A percentile compares a stretch with the other conserved stretches of the same genome.
Conservation (phyloP, 2,329 filamentous ascomycete species). For the Penicillium sp. region DNA sequence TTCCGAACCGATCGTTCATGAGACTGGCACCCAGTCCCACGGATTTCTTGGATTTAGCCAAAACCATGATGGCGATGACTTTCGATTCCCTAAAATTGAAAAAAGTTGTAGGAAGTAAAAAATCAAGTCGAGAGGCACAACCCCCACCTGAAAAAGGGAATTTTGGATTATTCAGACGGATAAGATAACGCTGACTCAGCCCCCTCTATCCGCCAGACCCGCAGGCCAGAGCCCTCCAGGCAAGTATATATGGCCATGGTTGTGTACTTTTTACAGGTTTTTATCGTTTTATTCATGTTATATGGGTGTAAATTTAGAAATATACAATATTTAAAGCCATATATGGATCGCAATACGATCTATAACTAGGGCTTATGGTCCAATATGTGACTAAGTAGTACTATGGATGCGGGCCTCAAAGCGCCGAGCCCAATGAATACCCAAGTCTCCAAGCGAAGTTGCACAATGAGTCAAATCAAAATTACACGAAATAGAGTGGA, state of each 20-base stretch:
- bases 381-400: not conserved
- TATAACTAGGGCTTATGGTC: not conserved
- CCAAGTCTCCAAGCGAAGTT: slow-evolving; percentile 12
- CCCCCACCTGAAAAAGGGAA: slow-evolving; percentile 30
- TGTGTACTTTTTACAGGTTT: not conserved
- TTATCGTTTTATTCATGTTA: not conserved
- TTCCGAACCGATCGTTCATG: slow-evolving; percentile 98
- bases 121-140: slow-evolving; percentile 16
- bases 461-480: slow-evolving; percentile 4
- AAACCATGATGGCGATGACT: slow-evolving; percentile 56
- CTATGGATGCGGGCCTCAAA: slow-evolving; percentile 5
- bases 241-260: not conserved
- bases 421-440: slow-evolving; percentile 10
- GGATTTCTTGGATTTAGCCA: slow-evolving; percentile 91
- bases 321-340: not conserved
- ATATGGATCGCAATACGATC: not conserved
- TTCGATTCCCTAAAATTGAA: not conserved
- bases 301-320: not conserved
- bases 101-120: slow-evolving; percentile 19
- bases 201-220: not conserved
- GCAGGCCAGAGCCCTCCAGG: not conserved
- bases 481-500: not conserved
- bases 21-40: slow-evolving; percentile 94
- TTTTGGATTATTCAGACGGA: slow-evolving; percentile 32
- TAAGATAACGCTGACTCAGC: slow-evolving; percentile 34